These are phyloP conservation scores for Arxiozyma heterogenica DNA, from an alignment of 1,139 yeast genomes.

Conservation along the genomic window DNA sequence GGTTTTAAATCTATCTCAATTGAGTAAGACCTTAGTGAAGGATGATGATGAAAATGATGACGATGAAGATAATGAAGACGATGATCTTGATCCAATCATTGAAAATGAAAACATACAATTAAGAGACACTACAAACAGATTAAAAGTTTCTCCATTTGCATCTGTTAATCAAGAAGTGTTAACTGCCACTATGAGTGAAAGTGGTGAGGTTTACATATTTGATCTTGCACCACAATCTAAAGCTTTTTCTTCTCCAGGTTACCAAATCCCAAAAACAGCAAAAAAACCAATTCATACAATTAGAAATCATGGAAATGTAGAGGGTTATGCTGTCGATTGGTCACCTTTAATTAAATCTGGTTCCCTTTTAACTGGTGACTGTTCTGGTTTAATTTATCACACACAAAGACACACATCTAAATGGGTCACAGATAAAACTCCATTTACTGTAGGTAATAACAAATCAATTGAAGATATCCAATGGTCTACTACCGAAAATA, in stretches of 20 bases:
- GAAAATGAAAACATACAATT: conserved; percentile 74
- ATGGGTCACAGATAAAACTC: conserved; percentile 82
- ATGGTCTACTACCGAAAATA: conserved; percentile 87
- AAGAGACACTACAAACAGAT: conserved; percentile 78
- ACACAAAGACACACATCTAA: conserved; percentile 69
- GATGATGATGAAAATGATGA: conserved; percentile 54
- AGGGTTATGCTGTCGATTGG: conserved; percentile 98
- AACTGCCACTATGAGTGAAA: conserved; percentile 84
- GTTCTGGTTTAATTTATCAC: conserved; percentile 69
- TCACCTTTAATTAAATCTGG: conserved; percentile 79
- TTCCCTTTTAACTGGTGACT: conserved; percentile 79
- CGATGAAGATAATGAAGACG: conserved; percentile 61
- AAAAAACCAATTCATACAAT: conserved; percentile 83
- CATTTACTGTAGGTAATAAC: conserved; percentile 60
- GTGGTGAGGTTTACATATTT: conserved; percentile 79
- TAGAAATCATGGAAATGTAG: conserved; percentile 83
- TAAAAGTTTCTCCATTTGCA: conserved; percentile 78
- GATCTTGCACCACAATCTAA: conserved; percentile 72
- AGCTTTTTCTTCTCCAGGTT: conserved; percentile 86
- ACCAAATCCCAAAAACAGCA: conserved; percentile 61
- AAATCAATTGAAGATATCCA: conserved; percentile 86
- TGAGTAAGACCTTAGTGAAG: conserved; percentile 74
- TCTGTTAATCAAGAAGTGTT: conserved; percentile 46
- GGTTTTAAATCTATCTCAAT: conserved; percentile 71
- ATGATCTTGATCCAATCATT: conserved; percentile 72